Evolutionary conservation across 495 filamentous ascomycete species (phyloP).

Genomic region (Daldinia decipiens): DNA sequence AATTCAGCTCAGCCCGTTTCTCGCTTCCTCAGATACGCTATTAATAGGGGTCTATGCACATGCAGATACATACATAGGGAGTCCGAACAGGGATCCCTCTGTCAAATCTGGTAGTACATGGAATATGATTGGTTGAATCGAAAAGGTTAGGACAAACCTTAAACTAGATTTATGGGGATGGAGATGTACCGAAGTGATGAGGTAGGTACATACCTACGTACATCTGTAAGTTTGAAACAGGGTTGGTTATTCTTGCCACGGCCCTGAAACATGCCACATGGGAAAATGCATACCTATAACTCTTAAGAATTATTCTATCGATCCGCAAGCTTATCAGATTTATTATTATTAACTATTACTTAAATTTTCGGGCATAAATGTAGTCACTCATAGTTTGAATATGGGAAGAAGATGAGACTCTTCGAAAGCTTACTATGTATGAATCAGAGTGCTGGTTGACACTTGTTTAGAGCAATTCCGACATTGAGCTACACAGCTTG

Average conservation of each 20-base stretch:
- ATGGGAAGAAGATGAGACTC: no score
- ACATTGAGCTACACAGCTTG: no score
- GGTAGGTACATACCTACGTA: no score
- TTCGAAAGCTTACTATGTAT: no score
- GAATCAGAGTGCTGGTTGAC: no score
- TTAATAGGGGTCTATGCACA: constrained; percentile 2
- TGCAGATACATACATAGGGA: not conserved
- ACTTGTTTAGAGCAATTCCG: no score
- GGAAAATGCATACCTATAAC: not conserved
- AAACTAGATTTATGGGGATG: not conserved
- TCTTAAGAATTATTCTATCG: not conserved
- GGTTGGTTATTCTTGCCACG: not conserved
- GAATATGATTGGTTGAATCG: not conserved
- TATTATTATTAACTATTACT: no score
- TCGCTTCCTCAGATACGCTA: constrained; percentile 3
- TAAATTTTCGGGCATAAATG: no score
- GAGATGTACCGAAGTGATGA: no score
- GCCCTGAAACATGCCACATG: not conserved
- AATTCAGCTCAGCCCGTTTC: constrained; percentile 13
- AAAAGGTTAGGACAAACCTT: not conserved
- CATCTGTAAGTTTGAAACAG: not conserved
- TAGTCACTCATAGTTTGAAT: no score
- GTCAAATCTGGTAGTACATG: not conserved
- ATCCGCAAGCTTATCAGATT: no score
- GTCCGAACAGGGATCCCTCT: not conserved